Conservation (phyloP, 1,284 basidiomycete species). For the Pseudozyma flocculosa region DNA sequence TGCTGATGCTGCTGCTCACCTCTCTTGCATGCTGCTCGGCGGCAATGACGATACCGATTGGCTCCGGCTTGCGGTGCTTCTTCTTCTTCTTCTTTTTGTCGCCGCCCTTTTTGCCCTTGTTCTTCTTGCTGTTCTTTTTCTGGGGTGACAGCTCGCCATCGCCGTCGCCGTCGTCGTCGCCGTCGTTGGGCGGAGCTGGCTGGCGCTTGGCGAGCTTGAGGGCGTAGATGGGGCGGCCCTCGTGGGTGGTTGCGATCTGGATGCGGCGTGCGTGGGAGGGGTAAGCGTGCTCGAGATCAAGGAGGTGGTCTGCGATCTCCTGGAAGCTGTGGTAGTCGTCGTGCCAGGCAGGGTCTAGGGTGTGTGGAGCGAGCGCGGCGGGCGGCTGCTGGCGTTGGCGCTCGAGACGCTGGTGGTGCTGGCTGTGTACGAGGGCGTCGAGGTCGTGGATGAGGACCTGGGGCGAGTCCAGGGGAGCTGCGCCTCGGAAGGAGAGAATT, state of each 20-base stretch:
- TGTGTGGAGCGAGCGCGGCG: background rate
- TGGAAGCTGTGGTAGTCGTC: slow-evolving; percentile 18
- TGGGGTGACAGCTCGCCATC: no score
- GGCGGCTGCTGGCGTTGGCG: background rate
- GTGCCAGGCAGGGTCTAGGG: slow-evolving; percentile 9
- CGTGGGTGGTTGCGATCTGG: slow-evolving; percentile 23
- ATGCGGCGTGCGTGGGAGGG: slow-evolving; percentile 11
- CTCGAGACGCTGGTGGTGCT: background rate
- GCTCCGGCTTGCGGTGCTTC: background rate
- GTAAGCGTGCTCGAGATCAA: slow-evolving; percentile 10
- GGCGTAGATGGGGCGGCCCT: slow-evolving; percentile 19
- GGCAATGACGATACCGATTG: slow-evolving; percentile 23
- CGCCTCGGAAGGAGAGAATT: background rate
- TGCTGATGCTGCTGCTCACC: no score
- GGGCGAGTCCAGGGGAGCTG: background rate
- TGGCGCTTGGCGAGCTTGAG: slow-evolving; percentile 13
- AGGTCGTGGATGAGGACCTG: background rate
- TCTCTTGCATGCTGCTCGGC: slow-evolving; percentile 28
- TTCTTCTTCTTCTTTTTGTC: no score
- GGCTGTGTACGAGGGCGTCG: no score
- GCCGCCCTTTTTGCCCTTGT: no score
- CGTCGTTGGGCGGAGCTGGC: background rate
- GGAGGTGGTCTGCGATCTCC: slow-evolving; percentile 18
- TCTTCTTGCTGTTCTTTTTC: no score
- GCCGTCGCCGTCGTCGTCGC: no score